Conservation (phyloP, 2,329 filamentous ascomycete genomes). For the Calonectria hongkongensis region DNA sequence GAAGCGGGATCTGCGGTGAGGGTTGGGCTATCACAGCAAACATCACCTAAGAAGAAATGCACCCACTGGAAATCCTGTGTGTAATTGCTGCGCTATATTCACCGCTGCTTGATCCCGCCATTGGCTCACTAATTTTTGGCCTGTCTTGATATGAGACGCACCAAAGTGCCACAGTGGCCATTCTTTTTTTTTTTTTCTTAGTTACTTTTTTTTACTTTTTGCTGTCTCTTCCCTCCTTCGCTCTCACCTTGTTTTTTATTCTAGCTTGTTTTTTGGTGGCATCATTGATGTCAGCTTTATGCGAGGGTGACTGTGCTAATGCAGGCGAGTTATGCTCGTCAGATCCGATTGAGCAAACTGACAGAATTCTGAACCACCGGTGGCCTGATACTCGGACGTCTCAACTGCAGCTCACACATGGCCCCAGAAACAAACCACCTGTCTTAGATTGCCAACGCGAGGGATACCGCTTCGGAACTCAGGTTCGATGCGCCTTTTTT, state of each 20-base stretch:
- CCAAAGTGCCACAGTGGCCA: constrained; percentile 27
- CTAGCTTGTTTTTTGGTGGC: constrained; percentile 41
- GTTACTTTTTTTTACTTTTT: constrained; percentile 34
- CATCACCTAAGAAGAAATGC: constrained; percentile 42
- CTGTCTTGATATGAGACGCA: constrained; percentile 39
- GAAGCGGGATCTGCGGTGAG: constrained; percentile 44
- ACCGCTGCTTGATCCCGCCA: constrained; percentile 43
- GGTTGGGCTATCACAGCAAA: constrained; percentile 42
- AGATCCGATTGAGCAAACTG: constrained; percentile 36
- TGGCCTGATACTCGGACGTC: constrained; percentile 38
- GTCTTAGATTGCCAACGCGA: constrained; percentile 39
- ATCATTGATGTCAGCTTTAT: constrained; percentile 45
- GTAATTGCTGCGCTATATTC: constrained; percentile 39
- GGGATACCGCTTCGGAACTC: constrained; percentile 41
- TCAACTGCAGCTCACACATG: constrained; percentile 40
- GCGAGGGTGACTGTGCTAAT: constrained; percentile 44
- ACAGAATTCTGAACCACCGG: constrained; percentile 37
- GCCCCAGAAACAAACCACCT: constrained; percentile 32
- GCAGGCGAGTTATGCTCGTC: constrained; percentile 42
- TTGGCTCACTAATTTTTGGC: constrained; percentile 31
- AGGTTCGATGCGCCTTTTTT: constrained; percentile 44
- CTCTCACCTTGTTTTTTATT: constrained; percentile 31
- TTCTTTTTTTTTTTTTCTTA: constrained; percentile 6
- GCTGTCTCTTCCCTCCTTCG: constrained; percentile 41
- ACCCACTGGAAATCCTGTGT: constrained; percentile 29